These are phyloP conservation scores for Aspergillus latus DNA, from an alignment of 2,329 filamentous ascomycete species.

Conservation along the genomic window DNA sequence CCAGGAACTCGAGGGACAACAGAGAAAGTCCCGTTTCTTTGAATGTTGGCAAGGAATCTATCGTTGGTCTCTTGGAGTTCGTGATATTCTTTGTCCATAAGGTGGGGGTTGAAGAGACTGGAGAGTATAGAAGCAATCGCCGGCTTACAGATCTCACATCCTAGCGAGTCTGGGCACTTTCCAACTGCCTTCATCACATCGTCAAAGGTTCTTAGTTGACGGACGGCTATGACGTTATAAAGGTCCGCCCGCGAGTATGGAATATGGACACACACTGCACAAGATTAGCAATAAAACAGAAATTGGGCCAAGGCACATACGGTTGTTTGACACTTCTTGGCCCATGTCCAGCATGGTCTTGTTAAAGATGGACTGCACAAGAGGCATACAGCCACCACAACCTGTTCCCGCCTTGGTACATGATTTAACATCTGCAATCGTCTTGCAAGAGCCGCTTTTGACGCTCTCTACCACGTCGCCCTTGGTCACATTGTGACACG, in stretches of 20 bases:
- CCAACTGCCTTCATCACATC: conserved; percentile 79
- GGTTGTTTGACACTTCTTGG: conserved; percentile 79
- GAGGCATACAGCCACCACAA: conserved; percentile 85
- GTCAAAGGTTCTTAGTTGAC: conserved; percentile 68
- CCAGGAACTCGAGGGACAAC: conserved; percentile 80
- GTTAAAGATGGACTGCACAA: conserved; percentile 88
- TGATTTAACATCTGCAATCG: conserved; percentile 77
- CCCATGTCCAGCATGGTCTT: conserved; percentile 82
- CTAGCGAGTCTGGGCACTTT: conserved; percentile 68
- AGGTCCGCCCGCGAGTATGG: conserved; percentile 79
- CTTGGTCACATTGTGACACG: conserved; percentile 90
- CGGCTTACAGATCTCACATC: conserved; percentile 86
- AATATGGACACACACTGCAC: conserved; percentile 73
- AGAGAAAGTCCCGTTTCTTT: conserved; percentile 86
- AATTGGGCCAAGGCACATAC: conserved; percentile 24
- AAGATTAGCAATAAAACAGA: conserved; percentile 7
- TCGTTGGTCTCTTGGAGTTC: conserved; percentile 91
- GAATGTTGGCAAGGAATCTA: conserved; percentile 82
- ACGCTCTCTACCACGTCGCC: conserved; percentile 71
- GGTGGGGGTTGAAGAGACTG: conserved; percentile 78
- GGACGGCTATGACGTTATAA: conserved; percentile 86
- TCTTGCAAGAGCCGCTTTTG: conserved; percentile 77
- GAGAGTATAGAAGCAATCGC: conserved; percentile 77
- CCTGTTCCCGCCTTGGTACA: conserved; percentile 92
- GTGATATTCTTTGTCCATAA: conserved; percentile 69